Evolutionary conservation across 192 early-diverging fungal species (phyloP).

Genomic region (Entomortierella chlamydospora): DNA sequence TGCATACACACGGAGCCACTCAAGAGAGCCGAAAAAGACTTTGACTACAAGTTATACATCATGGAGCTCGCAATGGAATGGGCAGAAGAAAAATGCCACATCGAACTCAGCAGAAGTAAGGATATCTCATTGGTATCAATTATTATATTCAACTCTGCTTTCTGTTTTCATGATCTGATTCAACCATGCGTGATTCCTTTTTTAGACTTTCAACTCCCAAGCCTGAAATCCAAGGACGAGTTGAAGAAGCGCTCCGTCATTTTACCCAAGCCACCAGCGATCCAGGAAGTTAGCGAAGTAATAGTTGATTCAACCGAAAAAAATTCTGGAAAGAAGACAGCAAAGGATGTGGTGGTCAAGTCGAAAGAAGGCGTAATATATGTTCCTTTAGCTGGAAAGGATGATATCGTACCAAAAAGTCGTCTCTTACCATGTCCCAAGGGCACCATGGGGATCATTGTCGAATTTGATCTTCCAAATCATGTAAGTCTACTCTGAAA

Average conservation of each 20-base stretch:
- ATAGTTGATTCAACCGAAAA: neutral
- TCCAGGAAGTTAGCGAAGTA: conserved; percentile 36
- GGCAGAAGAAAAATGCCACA: conserved; percentile 70
- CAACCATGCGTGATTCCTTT: too few species aligned
- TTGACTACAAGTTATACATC: conserved; percentile 75
- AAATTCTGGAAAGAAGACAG: neutral
- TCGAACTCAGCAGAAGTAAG: conserved; percentile 70
- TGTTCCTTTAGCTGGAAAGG: conserved; percentile 31
- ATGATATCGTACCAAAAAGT: conserved; percentile 20
- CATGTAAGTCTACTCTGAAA: conserved; percentile 15
- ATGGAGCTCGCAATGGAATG: conserved; percentile 74
- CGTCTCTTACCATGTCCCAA: conserved; percentile 31
- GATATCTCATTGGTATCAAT: conserved; percentile 7
- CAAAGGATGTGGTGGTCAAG: neutral
- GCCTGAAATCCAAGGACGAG: conserved; percentile 66
- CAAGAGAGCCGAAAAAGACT: conserved; percentile 64
- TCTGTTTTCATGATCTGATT: too few species aligned
- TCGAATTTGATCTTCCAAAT: conserved; percentile 38
- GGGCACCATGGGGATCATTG: conserved; percentile 46
- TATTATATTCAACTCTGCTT: too few species aligned
- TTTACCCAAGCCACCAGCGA: conserved; percentile 61
- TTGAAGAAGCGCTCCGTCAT: conserved; percentile 67
- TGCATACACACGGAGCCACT: conserved; percentile 70
- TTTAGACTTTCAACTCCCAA: conserved; percentile 70
- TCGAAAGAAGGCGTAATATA: neutral